Evolutionary conservation across 2,329 filamentous ascomycete species (phyloP).

Genomic region (Alternaria angustiovoidea): DNA sequence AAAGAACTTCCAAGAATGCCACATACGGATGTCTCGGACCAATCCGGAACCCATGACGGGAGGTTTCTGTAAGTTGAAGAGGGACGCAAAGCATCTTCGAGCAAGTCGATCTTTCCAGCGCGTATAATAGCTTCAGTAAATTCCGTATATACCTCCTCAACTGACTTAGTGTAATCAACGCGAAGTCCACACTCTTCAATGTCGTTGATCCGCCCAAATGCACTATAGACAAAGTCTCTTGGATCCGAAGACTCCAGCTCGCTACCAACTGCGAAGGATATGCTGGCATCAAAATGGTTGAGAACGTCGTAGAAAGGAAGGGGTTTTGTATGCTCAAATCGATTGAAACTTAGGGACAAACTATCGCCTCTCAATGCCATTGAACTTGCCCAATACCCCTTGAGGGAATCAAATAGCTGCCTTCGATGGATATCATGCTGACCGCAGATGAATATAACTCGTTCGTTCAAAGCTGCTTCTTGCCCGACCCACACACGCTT

Average conservation of each 20-base stretch:
- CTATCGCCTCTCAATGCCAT: no score
- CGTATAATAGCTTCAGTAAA: background rate
- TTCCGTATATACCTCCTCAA: background rate
- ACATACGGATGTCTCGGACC: no score
- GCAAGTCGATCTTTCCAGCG: rapidly evolving
- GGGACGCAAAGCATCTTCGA: background rate
- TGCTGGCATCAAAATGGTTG: rapidly evolving
- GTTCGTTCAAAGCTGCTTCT: background rate
- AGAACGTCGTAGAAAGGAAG: background rate
- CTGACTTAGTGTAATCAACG: background rate
- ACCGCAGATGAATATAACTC: background rate
- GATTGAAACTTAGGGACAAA: no score
- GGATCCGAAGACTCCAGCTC: background rate
- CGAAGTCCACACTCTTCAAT: background rate
- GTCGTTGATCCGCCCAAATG: background rate
- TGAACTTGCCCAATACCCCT: no score
- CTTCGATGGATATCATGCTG: background rate
- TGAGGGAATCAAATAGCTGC: no score
- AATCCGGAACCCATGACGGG: no score
- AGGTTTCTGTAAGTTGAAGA: background rate
- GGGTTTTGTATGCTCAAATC: background rate
- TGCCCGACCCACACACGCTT: background rate
- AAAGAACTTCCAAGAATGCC: no score
- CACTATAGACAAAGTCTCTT: background rate
- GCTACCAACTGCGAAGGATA: background rate